Base-by-base conservation (phyloP, 1,284 basidiomycete genomes). In the Melampsora larici-populina region DNA sequence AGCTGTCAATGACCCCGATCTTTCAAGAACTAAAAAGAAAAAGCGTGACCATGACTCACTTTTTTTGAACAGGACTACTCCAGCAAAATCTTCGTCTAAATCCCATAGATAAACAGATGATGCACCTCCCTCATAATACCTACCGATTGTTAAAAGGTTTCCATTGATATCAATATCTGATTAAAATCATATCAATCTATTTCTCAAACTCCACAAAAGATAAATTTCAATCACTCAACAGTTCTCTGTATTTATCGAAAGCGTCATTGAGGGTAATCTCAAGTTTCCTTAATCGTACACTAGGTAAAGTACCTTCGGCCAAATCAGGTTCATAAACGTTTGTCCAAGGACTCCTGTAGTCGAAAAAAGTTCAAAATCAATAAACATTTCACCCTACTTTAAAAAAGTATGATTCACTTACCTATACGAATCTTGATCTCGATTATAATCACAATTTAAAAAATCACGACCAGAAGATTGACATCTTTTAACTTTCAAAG, bases 51-150 rank as follows among this genome's bases (percentile, higher is more conserved):
- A 60, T 51, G 6, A 86, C 91, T 81, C 80, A 96, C 95, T 88
- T 86, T 99, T 99, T 87, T 98, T 97, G 80, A 99, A 86, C 65
- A 99, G 85, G 0, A 99, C 95, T 0, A 97, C 97, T 13, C 97
- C 97, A 5, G 97, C 97, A 85, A 98, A 99, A 29, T 93, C 93
- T 80, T 97, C 94, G 78, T 97, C 95, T 26, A 96, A 87, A 83
- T 99, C 97, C 97, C 97, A 99, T 15, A 99, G 89, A 85, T 97
- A 99, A 21, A 97, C 96, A 24, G 92, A 94, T n/a, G 94, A 97
- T 1, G 93, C 90, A 5, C 97, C 97, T 6, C 95, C 94, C 84
- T 98, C 96, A 85, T 90, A 97, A 87, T 99, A 99, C 87, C 92
- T 92, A 80, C n/a, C 31, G 6, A 21, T 55, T 55, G 24, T 55